These are phyloP conservation scores for Atkinsonella texensis DNA, from an alignment of 2,329 filamentous ascomycete genomes.

Conservation along the genomic window DNA sequence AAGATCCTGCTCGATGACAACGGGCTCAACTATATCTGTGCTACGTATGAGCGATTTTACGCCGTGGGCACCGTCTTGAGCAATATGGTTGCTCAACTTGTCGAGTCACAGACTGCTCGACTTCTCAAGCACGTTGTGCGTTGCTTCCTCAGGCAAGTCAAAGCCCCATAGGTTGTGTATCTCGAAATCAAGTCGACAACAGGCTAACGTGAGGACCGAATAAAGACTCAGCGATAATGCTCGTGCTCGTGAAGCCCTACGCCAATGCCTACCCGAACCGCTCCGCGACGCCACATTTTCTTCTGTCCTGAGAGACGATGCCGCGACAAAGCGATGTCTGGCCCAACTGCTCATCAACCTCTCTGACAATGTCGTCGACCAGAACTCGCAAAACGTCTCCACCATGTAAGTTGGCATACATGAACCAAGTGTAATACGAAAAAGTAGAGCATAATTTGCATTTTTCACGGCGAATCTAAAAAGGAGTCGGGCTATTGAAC, in stretches of 20 bases:
- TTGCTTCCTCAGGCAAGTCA: conserved; percentile 78
- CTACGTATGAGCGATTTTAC: conserved; percentile 97
- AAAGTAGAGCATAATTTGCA: background rate
- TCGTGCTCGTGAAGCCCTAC: conserved; percentile 82
- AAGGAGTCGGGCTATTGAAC: background rate
- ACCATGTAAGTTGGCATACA: conserved; percentile 17
- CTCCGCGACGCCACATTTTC: conserved; percentile 97
- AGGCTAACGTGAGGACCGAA: conserved; percentile 8
- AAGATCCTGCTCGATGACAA: conserved; percentile 97
- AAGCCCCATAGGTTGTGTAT: background rate
- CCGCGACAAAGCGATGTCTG: conserved; percentile 92
- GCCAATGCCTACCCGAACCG: conserved; percentile 95
- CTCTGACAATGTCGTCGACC: conserved; percentile 67
- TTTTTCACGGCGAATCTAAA: conserved; percentile 2
- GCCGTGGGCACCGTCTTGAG: conserved; percentile 93
- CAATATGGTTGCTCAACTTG: conserved; percentile 97
- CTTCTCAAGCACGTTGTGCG: conserved; percentile 95
- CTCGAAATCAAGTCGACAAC: background rate
- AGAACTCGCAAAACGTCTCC: conserved; percentile 21
- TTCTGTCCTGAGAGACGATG: conserved; percentile 89
- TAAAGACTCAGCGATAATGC: conserved; percentile 86
- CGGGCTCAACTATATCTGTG: conserved; percentile 94
- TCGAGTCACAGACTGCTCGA: conserved; percentile 92
- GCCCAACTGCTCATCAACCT: conserved; percentile 96
- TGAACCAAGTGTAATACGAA: background rate